A percentile compares a stretch with the other conserved stretches of the same genome.
These are phyloP conservation scores for Pichia sp. DNA, from an alignment of 1,139 yeast genomes.

Conservation along the genomic window DNA sequence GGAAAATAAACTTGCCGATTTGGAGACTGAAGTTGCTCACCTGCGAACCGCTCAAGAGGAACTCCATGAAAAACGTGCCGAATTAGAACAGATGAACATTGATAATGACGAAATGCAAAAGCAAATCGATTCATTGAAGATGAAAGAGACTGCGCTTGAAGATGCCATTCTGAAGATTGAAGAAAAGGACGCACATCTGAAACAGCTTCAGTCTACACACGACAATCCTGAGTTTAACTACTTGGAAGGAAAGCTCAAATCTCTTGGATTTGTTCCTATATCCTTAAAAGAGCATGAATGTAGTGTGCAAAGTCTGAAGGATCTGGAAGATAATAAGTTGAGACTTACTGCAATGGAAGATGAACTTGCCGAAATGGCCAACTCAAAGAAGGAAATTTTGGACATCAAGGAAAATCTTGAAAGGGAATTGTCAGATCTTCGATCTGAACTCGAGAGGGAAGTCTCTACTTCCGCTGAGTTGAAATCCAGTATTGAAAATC, in stretches of 20 bases:
- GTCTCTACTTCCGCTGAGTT: no score
- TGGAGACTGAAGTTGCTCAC: slow-evolving; percentile 4
- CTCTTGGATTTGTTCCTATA: slow-evolving; percentile 21
- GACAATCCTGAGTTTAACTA: slow-evolving; percentile 27
- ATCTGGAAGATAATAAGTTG: neutral
- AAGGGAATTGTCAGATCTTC: no score
- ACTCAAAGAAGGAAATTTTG: neutral
- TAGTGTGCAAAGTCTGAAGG: slow-evolving; percentile 8
- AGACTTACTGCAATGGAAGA: no score
- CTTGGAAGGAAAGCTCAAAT: slow-evolving; percentile 25
- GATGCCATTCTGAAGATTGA: slow-evolving; percentile 1
- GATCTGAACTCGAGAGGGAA: no score
- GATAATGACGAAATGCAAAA: slow-evolving; percentile 2
- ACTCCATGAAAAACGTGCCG: slow-evolving; percentile 2
- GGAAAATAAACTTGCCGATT: slow-evolving; percentile 1
- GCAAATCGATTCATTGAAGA: neutral
- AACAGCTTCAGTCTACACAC: slow-evolving; percentile 2
- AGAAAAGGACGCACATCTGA: slow-evolving; percentile 8
- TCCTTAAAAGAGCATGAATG: slow-evolving; percentile 17
- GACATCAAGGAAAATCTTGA: slow-evolving; percentile 4
- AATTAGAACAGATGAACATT: slow-evolving; percentile 1
- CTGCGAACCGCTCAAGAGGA: slow-evolving; percentile 4
- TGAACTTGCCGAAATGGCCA: neutral
- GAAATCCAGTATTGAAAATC: no score
- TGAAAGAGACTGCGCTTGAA: slow-evolving; percentile 4